These are phyloP conservation scores for Cylindrodendrum hubeiense DNA, from an alignment of 2,329 filamentous ascomycete species.

Conservation along the genomic window DNA sequence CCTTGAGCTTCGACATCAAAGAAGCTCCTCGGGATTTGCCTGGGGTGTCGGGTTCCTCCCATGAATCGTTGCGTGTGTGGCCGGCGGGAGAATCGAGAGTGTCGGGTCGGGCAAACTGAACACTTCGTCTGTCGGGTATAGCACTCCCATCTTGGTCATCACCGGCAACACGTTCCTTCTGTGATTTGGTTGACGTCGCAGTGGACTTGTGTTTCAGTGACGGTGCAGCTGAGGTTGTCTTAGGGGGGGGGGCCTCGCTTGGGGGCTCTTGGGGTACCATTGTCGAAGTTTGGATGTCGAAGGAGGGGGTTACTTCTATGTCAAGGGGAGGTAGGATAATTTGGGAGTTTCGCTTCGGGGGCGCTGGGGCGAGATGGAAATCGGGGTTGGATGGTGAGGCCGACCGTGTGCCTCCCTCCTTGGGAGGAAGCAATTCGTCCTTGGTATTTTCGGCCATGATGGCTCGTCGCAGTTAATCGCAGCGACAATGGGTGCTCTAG, in stretches of 20 bases:
- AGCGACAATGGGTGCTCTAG: slow-evolving; percentile 11
- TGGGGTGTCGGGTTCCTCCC: slow-evolving; percentile 73
- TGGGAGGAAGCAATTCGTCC: slow-evolving; percentile 38
- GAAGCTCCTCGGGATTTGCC: slow-evolving; percentile 72
- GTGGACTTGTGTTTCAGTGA: slow-evolving; percentile 36
- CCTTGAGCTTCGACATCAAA: slow-evolving; percentile 83
- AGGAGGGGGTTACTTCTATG: slow-evolving; percentile 26
- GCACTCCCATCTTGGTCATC: slow-evolving; percentile 34
- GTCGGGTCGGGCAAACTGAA: slow-evolving; percentile 78
- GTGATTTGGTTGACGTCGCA: slow-evolving; percentile 38
- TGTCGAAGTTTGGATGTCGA: slow-evolving; percentile 17
- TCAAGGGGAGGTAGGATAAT: slow-evolving; percentile 36
- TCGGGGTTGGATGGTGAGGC: slow-evolving; percentile 37
- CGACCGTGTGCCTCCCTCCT: slow-evolving; percentile 35
- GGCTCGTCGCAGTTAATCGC: slow-evolving; percentile 27
- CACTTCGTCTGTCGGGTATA: slow-evolving; percentile 64
- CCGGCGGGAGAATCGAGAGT: slow-evolving; percentile 60
- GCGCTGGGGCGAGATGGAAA: slow-evolving; percentile 27
- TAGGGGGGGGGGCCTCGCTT: slow-evolving; percentile 20
- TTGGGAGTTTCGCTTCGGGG: slow-evolving; percentile 35
- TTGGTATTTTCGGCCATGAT: slow-evolving; percentile 39
- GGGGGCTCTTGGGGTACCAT: slow-evolving; percentile 27
- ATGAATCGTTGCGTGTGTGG: slow-evolving; percentile 73
- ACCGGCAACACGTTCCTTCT: slow-evolving; percentile 35
- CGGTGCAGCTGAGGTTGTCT: slow-evolving; percentile 24